Conservation (phyloP, 139 green algal genomes). For the Tetradesmus obliquus region DNA sequence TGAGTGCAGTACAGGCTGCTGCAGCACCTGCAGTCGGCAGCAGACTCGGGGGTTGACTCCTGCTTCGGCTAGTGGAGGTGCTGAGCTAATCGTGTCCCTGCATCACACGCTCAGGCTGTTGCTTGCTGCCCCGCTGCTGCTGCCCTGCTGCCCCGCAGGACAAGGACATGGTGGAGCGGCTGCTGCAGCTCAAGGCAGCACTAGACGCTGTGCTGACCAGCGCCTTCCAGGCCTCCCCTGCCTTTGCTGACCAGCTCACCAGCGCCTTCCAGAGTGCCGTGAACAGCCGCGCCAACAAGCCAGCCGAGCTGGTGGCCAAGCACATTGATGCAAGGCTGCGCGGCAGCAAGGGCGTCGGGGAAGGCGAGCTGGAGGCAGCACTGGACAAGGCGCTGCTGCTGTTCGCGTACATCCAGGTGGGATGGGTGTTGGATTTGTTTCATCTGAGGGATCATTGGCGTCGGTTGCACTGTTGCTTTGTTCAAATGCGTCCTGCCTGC, state of each 20-base stretch:
- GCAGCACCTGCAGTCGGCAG: not conserved
- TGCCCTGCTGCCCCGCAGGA: constrained; percentile 65
- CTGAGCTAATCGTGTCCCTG: no score
- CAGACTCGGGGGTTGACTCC: no score
- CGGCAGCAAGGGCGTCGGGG: constrained; percentile 78
- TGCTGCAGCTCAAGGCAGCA: constrained; percentile 86
- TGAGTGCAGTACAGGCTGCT: constrained; percentile 33
- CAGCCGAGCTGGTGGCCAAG: constrained; percentile 97
- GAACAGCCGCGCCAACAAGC: constrained; percentile 90
- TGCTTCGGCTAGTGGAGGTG: no score
- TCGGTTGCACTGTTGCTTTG: not conserved
- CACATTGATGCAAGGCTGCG: constrained; percentile 92
- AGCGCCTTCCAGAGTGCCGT: constrained; percentile 95
- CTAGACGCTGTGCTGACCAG: constrained; percentile 78
- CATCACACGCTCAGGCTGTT: no score
- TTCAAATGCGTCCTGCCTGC: not conserved
- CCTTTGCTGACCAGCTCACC: constrained; percentile 86
- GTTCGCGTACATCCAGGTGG: constrained; percentile 44
- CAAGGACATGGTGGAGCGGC: constrained; percentile 88
- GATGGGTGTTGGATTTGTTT: not conserved
- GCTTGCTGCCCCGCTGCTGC: not conserved
- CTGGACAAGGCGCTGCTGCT: constrained; percentile 89
- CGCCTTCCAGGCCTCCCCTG: constrained; percentile 72
- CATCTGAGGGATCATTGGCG: not conserved
- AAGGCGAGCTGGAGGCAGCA: constrained; percentile 90